Base-by-base conservation (phyloP, 2,329 filamentous ascomycete species). In the Phaeosphaeria sp. region DNA sequence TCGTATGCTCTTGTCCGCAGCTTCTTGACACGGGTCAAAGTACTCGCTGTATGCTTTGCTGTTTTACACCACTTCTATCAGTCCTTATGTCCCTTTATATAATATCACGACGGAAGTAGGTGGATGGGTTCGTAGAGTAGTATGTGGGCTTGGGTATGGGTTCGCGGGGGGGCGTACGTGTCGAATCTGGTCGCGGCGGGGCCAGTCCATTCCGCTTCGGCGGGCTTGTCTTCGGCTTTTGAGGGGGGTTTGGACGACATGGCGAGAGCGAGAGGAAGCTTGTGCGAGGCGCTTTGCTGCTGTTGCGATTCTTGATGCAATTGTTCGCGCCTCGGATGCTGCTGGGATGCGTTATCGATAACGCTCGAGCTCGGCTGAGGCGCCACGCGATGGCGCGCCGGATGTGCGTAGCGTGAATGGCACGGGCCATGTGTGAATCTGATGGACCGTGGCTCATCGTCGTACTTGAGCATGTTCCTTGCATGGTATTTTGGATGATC, bases 11-110 rank as follows among this genome's bases (percentile, higher is more conserved):
- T 86, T 86, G 66, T 90, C 83, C 7, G 95, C 94, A 5, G 92
- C 92, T 71, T 97, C 94, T 77, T 98, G 94, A 78, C 95, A 99
- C 1, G 95, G 95, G 71, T 99, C 95, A 76, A 91, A 92, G 80
- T 90, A 98, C 76, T 97, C 89, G 82, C 93, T 97, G 72, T 89
- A 87, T 54, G 84, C 85, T 83, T 98, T 98, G 67, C 94, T 97
- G 71, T 59, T 42, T 17, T n/a, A 13, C 30, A 36, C 30, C 9
- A 33, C n/a, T 15, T 3, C 6, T 15, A 56, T 68, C 50, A 69
- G 65, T 33, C 25, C 17, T 13, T 8, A 25, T 17, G 20, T 22
- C 39, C 18, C 18, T 20, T 44, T 21, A 24, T 53, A n/a, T 1
- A 18, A n/a, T n/a, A n/a, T n/a, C n/a, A n/a, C n/a, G n/a, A n/a